Evolutionary conservation across 129 eudicot species (phyloP).

Genomic region (Logfia minima): DNA sequence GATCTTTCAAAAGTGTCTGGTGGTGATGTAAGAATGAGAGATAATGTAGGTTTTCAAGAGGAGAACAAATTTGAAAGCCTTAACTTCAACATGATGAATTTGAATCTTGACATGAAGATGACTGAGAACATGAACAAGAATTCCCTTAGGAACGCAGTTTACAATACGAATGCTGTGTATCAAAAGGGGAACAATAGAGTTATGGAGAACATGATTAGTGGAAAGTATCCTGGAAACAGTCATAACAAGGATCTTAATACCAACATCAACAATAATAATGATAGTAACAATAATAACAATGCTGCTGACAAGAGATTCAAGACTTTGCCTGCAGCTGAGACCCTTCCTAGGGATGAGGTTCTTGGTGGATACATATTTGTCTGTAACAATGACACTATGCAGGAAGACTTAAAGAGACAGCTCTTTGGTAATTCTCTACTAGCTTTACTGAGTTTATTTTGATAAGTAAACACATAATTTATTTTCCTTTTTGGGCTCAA

Average conservation of each 20-base stretch:
- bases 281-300: constrained; percentile 42
- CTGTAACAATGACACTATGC: constrained; percentile 99
- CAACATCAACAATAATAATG: constrained; percentile 39
- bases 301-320: constrained; percentile 86
- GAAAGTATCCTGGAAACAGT: constrained; percentile 56
- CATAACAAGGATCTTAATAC: constrained; percentile 45
- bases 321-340: constrained; percentile 99
- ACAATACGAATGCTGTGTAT: constrained; percentile 59
- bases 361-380: constrained; percentile 99
- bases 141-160: constrained; percentile 49
- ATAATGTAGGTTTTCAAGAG: constrained; percentile 57
- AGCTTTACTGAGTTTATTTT: not conserved
- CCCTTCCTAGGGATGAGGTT: constrained; percentile 88
- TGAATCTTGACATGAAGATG: constrained; percentile 62
- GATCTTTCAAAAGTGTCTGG: constrained; percentile 72
- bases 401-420: constrained; percentile 88
- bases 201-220: constrained; percentile 50
- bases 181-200: constrained; percentile 52
- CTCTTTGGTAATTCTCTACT: constrained; percentile 68
- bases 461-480: constrained; percentile 8
- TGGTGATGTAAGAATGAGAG: constrained; percentile 52
- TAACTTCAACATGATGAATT: constrained; percentile 71
- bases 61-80: constrained; percentile 83
- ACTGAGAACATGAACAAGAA: constrained; percentile 46
- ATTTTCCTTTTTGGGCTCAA: not conserved